Conservation (phyloP, 345 rosid genomes). For the Syzygium aqueum region DNA sequence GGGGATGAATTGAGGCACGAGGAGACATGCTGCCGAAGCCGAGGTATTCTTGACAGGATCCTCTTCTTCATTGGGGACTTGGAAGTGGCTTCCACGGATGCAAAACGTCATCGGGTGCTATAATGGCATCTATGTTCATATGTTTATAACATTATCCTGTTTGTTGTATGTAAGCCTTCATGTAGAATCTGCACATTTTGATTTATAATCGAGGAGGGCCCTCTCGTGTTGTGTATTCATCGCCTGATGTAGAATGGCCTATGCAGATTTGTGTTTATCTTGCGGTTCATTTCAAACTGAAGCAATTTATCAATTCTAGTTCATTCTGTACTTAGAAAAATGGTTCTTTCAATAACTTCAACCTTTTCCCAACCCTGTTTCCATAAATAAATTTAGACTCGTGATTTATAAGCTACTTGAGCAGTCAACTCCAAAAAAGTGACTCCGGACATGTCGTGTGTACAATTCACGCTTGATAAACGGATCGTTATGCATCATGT, state of each 20-base stretch:
- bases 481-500: not conserved
- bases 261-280: not conserved
- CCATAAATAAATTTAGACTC: not conserved
- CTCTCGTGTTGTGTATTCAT: not conserved
- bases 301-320: not conserved
- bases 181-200: not conserved
- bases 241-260: not conserved
- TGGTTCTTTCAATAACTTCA: not conserved
- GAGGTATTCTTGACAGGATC: constrained; percentile 36
- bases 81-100: constrained; percentile 39
- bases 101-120: constrained; percentile 19
- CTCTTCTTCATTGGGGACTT: constrained; percentile 49
- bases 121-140: not conserved
- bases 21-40: constrained; percentile 6
- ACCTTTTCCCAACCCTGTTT: not conserved
- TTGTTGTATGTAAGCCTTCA: not conserved
- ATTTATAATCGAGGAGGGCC: not conserved
- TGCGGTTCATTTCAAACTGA: not conserved
- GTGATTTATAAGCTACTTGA: not conserved
- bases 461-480: not conserved
- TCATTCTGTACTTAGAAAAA: not conserved
- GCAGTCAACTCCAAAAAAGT: not conserved
- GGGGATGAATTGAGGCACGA: constrained; percentile 2
- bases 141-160: not conserved
- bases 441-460: not conserved